Evolutionary conservation across 2,329 filamentous ascomycete species (phyloP).

Genomic region (Phymatotrichopsis omnivora): DNA sequence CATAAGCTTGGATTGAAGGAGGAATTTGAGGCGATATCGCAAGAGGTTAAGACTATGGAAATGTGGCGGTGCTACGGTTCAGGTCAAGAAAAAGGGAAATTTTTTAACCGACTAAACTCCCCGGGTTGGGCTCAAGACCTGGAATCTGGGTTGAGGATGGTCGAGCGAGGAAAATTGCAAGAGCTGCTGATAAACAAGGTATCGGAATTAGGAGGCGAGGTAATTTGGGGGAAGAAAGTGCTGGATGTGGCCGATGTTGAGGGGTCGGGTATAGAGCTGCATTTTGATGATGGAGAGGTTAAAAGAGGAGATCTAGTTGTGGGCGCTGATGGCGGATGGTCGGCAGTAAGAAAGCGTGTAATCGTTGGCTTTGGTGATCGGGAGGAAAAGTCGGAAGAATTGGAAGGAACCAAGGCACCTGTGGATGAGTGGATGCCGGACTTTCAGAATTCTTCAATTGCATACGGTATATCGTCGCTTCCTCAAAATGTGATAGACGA

Average conservation of each 20-base stretch:
- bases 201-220: constrained; percentile 15
- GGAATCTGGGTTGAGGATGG: constrained; percentile 15
- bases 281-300: background rate
- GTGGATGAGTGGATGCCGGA: constrained; percentile 15
- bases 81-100: no score
- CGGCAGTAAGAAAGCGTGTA: constrained; percentile 3
- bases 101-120: constrained; percentile 22
- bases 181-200: constrained; percentile 16
- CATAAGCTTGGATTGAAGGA: constrained; percentile 8
- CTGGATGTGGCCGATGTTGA: no score
- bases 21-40: constrained; percentile 3
- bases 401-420: background rate
- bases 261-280: constrained; percentile 16
- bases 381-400: no score
- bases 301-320: constrained; percentile 7
- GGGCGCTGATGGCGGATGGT: constrained; percentile 19
- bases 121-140: constrained; percentile 19
- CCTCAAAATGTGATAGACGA: no score
- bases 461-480: constrained; percentile 15
- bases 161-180: constrained; percentile 17
- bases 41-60: background rate
- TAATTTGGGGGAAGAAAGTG: constrained; percentile 15
- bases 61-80: no score
- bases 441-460: constrained; percentile 7
- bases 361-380: no score